These are phyloP conservation scores for Malus asiatica DNA, from an alignment of 306 rosid genomes.

Conservation along the genomic window DNA sequence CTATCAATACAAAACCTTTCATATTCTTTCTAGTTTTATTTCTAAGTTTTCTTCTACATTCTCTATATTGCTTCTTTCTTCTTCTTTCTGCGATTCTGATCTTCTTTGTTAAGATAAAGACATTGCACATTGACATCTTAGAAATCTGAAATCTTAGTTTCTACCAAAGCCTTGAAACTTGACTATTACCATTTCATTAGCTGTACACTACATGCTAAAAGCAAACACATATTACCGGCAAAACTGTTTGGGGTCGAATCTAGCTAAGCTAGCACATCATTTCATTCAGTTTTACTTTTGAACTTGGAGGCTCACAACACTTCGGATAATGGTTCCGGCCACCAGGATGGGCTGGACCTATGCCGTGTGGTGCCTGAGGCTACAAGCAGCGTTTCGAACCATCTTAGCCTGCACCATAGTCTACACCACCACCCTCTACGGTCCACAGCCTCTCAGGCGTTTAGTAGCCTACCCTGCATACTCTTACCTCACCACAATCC, in stretches of 20 bases:
- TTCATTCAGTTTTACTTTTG: background rate
- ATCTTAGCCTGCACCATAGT: constrained; percentile 60
- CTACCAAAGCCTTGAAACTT: background rate
- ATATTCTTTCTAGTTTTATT: too few relatives aligned
- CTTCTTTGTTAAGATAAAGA: too few relatives aligned
- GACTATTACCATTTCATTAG: background rate
- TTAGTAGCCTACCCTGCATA: constrained; percentile 47
- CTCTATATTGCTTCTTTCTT: too few relatives aligned
- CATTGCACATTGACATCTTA: background rate
- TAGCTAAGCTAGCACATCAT: background rate
- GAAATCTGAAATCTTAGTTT: background rate
- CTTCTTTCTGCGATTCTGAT: too few relatives aligned
- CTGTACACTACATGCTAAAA: background rate
- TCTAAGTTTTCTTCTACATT: too few relatives aligned
- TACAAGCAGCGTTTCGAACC: constrained; percentile 43
- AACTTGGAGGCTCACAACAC: background rate
- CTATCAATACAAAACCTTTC: too few relatives aligned
- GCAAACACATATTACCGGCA: background rate
- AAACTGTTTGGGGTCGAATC: background rate
- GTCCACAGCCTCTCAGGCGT: constrained; percentile 29
- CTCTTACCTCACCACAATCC: constrained; percentile 50
- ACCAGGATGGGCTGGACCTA: constrained; percentile 5
- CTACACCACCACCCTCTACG: constrained; percentile 35
- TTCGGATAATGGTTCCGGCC: background rate
- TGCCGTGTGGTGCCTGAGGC: constrained; percentile 27